Evolutionary conservation across 306 rosid genomes (phyloP), one percentile per base, ranked within the genome.

Genomic region (Phaseolus lunatus): DNA sequence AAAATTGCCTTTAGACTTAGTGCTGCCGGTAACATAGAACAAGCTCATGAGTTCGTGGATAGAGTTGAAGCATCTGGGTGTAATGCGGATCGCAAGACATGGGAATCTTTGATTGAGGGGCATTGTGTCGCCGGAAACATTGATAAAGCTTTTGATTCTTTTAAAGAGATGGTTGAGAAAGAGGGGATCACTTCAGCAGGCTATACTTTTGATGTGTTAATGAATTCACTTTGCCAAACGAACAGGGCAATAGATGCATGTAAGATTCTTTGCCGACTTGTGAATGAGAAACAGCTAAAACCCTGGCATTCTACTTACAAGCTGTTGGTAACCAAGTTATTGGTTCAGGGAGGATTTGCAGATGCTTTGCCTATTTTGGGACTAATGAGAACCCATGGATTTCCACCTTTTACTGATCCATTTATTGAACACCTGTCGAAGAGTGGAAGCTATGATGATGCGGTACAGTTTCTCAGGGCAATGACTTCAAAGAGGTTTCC

Each of bases 221-320:
- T 92, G 54, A 75, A 31, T 26, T 76, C 88, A n/a, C 89, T 89
- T 86, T 92, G 96, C 83, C 75, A 29, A 63, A 83, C 68, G 85
- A 79, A 82, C 72, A 83, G 67, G 73, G 92, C 89, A 12, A 80
- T 70, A 16, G 92, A 90, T 29, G 97, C 90, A 37, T 66, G 78
- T 88, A 84, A 61, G 53, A 83, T 92, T 73, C 87, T 92, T 48
- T 66, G 65, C 18, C 67, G 75, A 76, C 62, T 86, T 43, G 90
- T 88, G 35, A 73, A 67, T 26, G 88, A 80, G 31, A 83, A 82
- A 39, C 83, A 78, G 84, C 35, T 92, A 15, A 83, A 84, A 70
- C 99, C 97, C 26, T 23, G 84, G 76, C 92, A 89, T 83, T 84
- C 87, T 16, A 90, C 96, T 2, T 95, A 92, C 84, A 89, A 92